Evolutionary conservation across 441 rosid genomes (phyloP).

Genomic region (Adansonia gregorii): DNA sequence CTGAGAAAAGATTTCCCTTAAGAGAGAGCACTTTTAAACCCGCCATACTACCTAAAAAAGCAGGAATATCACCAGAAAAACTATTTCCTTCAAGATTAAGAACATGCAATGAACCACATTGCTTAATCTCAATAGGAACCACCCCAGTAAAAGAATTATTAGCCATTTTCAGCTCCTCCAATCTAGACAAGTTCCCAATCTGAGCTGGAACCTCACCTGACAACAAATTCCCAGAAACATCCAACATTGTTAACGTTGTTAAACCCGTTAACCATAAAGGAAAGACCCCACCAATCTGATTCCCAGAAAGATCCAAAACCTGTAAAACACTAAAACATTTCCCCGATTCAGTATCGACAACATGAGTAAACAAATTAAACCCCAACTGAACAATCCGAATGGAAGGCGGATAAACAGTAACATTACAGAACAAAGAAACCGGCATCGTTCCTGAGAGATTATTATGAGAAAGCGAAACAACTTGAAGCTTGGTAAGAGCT

Average conservation of each 20-base stretch:
- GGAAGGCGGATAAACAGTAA: constrained; percentile 51
- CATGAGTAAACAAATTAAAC: constrained; percentile 52
- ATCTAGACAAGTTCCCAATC: constrained; percentile 55
- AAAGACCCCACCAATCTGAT: constrained; percentile 55
- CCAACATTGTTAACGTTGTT: constrained; percentile 50
- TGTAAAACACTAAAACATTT: constrained; percentile 58
- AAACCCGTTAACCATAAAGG: constrained; percentile 69
- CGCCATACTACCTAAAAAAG: constrained; percentile 57
- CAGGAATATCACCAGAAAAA: constrained; percentile 64
- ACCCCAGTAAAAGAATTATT: constrained; percentile 66
- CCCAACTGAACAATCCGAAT: constrained; percentile 68
- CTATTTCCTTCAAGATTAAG: constrained; percentile 73
- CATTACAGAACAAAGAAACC: constrained; percentile 67
- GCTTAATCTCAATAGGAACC: constrained; percentile 64
- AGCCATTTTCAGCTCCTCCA: constrained; percentile 68
- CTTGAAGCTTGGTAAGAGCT: constrained; percentile 66
- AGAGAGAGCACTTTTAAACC: constrained; percentile 64
- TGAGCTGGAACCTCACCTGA: constrained; percentile 66
- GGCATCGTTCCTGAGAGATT: constrained; percentile 74
- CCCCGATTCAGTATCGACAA: constrained; percentile 51
- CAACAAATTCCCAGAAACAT: constrained; percentile 70
- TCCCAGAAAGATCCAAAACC: constrained; percentile 67
- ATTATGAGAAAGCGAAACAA: constrained; percentile 64
- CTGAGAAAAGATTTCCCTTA: constrained; percentile 64
- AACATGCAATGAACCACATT: constrained; percentile 60